phyloP scores from a whole-genome alignment of 805 yeast species.

The Ogataea kodamae region DNA sequence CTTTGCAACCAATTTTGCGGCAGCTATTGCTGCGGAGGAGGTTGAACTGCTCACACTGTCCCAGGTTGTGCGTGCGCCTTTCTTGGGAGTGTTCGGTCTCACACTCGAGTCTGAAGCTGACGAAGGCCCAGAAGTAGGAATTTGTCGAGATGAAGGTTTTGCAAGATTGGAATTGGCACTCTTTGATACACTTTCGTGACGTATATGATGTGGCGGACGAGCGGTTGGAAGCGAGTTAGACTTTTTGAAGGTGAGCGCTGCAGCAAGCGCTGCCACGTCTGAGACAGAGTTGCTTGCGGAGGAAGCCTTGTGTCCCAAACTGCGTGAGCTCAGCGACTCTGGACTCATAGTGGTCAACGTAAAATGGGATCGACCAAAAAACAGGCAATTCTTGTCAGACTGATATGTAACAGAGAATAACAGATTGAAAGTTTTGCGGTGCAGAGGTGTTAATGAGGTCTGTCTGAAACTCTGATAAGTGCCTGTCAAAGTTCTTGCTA shows the following conservation, averaged over 20 bases:
- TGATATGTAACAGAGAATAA: too few relatives aligned
- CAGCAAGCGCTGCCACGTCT: constrained; percentile 24
- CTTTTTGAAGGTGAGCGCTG: constrained; percentile 25
- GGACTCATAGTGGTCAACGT: too few relatives aligned
- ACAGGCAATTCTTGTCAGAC: too few relatives aligned
- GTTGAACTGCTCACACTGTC: constrained; percentile 27
- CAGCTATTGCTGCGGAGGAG: constrained; percentile 34
- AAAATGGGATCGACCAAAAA: too few relatives aligned
- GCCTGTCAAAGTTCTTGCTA: too few relatives aligned
- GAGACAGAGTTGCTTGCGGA: too few relatives aligned
- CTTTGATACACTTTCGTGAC: constrained; percentile 2
- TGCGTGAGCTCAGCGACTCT: too few relatives aligned
- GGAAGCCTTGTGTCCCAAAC: too few relatives aligned
- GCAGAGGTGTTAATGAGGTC: too few relatives aligned
- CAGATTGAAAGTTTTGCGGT: too few relatives aligned
- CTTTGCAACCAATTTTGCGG: constrained; percentile 35
- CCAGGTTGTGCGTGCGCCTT: constrained; percentile 23
- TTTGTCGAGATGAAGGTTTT: constrained; percentile 3
- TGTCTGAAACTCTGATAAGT: too few relatives aligned
- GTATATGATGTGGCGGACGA: constrained; percentile 1
- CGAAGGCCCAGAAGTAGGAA: constrained; percentile 5
- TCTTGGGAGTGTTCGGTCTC: constrained; percentile 8
- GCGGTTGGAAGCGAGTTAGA: constrained; percentile 13
- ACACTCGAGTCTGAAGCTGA: constrained; percentile 8
- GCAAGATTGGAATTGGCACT: constrained; percentile 1